phyloP scores from a whole-genome alignment of 805 yeast genomes.

The Lipomyces yamanashiensis region DNA sequence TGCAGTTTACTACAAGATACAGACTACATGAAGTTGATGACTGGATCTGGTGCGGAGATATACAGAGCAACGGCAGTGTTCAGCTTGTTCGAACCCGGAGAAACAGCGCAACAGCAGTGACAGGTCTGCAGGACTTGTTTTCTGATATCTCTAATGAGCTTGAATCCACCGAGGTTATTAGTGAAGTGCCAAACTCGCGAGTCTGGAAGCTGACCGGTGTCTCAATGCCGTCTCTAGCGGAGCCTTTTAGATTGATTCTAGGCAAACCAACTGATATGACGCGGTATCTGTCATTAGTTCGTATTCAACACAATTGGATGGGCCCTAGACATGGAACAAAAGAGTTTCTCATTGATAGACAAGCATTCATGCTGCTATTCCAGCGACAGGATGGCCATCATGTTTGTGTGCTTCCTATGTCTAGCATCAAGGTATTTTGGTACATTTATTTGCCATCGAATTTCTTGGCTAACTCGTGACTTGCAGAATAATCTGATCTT shows the following conservation, averaged over 20 bases:
- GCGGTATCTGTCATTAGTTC: constrained; percentile 27
- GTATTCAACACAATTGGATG: constrained; percentile 31
- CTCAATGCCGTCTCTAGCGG: constrained; percentile 5
- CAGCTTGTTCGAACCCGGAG: constrained; percentile 9
- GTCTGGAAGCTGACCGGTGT: constrained; percentile 25
- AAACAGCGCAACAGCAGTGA: neutral
- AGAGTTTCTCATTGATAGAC: constrained; percentile 23
- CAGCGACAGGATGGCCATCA: constrained; percentile 39
- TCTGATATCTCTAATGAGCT: constrained; percentile 2
- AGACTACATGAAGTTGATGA: constrained; percentile 8
- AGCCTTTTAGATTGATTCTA: constrained; percentile 6
- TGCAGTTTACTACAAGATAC: constrained; percentile 35
- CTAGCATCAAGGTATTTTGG: constrained; percentile 33
- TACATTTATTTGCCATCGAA: neutral
- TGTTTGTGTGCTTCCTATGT: constrained; percentile 38
- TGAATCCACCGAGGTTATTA: constrained; percentile 16
- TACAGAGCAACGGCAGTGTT: constrained; percentile 21
- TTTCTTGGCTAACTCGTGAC: neutral
- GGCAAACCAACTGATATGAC: constrained; percentile 27
- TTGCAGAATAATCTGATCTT: constrained; percentile 12
- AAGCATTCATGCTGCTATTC: constrained; percentile 26
- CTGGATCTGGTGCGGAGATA: constrained; percentile 32
- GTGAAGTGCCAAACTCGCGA: constrained; percentile 23
- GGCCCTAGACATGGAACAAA: constrained; percentile 33
- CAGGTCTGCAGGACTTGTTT: constrained; percentile 20